phyloP scores from a whole-genome alignment of 1,139 yeast genomes.

The Debaryomycetaceae sp. region DNA sequence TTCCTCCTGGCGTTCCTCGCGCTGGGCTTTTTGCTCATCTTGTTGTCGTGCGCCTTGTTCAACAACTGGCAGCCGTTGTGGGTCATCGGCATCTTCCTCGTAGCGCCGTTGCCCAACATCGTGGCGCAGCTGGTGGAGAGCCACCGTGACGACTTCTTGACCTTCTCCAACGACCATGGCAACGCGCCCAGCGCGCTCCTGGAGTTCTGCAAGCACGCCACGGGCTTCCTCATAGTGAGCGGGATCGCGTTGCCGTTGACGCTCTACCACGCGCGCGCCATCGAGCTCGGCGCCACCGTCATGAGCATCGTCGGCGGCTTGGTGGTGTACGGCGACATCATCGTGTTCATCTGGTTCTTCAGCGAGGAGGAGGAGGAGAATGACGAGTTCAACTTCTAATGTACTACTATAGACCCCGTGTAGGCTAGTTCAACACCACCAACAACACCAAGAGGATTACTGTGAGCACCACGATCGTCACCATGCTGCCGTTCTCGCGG shows the following conservation, averaged over 20 bases:
- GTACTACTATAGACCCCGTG: neutral
- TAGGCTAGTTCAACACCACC: conserved; percentile 48
- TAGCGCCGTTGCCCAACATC: conserved; percentile 70
- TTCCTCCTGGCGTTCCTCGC: conserved; percentile 69
- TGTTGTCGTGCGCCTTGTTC: conserved; percentile 69
- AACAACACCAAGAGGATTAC: conserved; percentile 55
- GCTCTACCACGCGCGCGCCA: conserved; percentile 55
- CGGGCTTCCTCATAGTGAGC: conserved; percentile 64
- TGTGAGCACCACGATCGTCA: conserved; percentile 62
- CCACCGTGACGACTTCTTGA: conserved; percentile 56
- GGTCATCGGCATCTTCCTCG: conserved; percentile 58
- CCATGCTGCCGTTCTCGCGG: conserved; percentile 67
- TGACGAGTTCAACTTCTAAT: conserved; percentile 50
- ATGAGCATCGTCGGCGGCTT: conserved; percentile 72
- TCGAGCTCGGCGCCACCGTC: conserved; percentile 52
- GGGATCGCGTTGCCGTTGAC: conserved; percentile 66
- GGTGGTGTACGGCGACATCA: conserved; percentile 66
- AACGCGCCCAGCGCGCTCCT: conserved; percentile 44
- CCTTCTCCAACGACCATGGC: conserved; percentile 49
- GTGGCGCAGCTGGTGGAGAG: conserved; percentile 39
- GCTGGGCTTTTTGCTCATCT: conserved; percentile 66
- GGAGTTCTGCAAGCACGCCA: conserved; percentile 57
- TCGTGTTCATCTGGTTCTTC: conserved; percentile 68
- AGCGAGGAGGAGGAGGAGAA: conserved; percentile 49
- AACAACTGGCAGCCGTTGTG: conserved; percentile 68